These are phyloP conservation scores for Aspergillus hancockii DNA, from an alignment of 495 filamentous ascomycete species.

Conservation along the genomic window DNA sequence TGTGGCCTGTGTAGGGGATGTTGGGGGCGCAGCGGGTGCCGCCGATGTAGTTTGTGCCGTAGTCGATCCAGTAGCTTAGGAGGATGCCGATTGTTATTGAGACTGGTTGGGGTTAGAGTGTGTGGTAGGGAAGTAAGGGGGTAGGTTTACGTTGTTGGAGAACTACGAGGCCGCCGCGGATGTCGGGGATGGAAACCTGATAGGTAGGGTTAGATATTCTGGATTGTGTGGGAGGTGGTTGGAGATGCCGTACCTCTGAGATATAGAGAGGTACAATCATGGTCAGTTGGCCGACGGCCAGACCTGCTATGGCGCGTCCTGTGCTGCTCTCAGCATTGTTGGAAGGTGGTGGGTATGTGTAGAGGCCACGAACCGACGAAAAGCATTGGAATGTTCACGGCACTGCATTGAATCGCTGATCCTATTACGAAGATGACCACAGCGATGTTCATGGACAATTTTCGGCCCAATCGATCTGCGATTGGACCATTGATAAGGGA, in stretches of 20 bases:
- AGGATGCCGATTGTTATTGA: conserved; percentile 84
- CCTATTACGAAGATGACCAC: conserved; percentile 74
- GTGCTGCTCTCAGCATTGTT: conserved; percentile 8
- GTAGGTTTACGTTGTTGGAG: conserved; percentile 63
- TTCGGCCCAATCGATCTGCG: conserved; percentile 72
- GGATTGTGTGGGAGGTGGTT: conserved; percentile 37
- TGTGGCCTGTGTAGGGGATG: conserved; percentile 69
- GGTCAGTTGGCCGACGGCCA: conserved; percentile 38
- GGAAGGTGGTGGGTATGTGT: background rate
- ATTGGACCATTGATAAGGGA: conserved; percentile 74
- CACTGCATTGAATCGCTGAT: conserved; percentile 69
- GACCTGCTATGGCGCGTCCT: conserved; percentile 72
- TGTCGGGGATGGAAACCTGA: conserved; percentile 53
- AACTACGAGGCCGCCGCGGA: conserved; percentile 71
- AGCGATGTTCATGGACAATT: conserved; percentile 72
- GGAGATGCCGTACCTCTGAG: conserved; percentile 25
- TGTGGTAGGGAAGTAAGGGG: background rate
- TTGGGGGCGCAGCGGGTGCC: conserved; percentile 40
- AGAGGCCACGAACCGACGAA: conserved; percentile 54
- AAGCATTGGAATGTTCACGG: conserved; percentile 60
- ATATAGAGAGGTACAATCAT: conserved; percentile 49
- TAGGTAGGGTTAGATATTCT: conserved; percentile 34
- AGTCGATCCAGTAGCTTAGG: conserved; percentile 83
- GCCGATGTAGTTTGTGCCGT: conserved; percentile 49
- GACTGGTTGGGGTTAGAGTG: conserved; percentile 33